Evolutionary conservation across 768 basidiomycete genomes (phyloP), one percentile per base, ranked within the genome.

Genomic region (Leccinellum rugosiceps): DNA sequence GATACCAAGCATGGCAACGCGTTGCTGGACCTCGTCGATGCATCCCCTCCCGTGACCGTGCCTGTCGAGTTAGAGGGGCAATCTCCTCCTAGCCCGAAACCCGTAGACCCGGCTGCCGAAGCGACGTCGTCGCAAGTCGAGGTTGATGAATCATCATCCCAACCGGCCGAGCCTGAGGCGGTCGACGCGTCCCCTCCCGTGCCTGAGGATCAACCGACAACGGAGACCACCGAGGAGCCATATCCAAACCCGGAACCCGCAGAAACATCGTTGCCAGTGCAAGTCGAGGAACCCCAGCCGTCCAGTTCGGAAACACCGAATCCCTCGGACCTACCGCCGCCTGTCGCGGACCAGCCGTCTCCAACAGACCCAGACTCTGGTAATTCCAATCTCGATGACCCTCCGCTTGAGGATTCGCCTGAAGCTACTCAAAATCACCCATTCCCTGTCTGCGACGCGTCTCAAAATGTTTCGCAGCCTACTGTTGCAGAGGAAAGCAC

Each of bases 191-290:
- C 31, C 0, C 41, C 62, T n/a, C 43, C 23, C 11, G 32, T 44
- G 3, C 41, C 60, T 15, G 64, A 62, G 28, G 58, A 59, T 41
- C 41, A 6, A 43, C 41, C 41, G 50, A 50, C 60, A n/a, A 57
- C 56, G n/a, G 56, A 52, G 19, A 21, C 19, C 26, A 23, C 25
- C 21, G 50, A 62, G 11, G 28, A 38, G 21, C 31, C 47, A 23
- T 19, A 53, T 4, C 9, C 49, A 1, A 47, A 34, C 21, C 21
- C 48, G 1, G 60, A 57, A 25, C 5, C 45, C 38, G 47, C 15
- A 30, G 11, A 49, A 32, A 58, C 25, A 6, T 45, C 38, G 51
- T 14, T 38, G 49, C 28, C 11, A 56, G 63, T 15, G 44, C n/a
- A 25, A 47, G n/a, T 17, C 32, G 60, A 64, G 43, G 46, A 57